Conservation (phyloP, 768 basidiomycete species). For the Suillus weaverae region DNA sequence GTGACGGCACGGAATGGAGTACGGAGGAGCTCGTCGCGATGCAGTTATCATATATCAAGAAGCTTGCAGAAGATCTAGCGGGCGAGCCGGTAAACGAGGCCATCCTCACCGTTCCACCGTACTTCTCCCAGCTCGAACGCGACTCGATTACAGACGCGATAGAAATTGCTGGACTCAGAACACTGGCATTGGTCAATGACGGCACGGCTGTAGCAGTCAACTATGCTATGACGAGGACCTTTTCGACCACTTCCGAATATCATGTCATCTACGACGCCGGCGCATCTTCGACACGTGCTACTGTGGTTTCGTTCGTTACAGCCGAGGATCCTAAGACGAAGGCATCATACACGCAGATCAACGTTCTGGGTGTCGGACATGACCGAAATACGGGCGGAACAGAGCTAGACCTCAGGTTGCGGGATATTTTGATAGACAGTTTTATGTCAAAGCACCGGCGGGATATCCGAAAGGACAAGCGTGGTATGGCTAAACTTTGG, state of each 20-base stretch:
- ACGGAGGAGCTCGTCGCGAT: slow-evolving; percentile 92
- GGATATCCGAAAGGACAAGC: slow-evolving; percentile 70
- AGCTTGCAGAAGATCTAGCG: slow-evolving; percentile 76
- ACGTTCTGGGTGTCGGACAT: slow-evolving; percentile 80
- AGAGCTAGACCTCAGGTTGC: slow-evolving; percentile 80
- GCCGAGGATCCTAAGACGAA: slow-evolving; percentile 50
- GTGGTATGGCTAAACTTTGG: slow-evolving; percentile 90
- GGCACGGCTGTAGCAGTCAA: slow-evolving; percentile 96
- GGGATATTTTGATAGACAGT: slow-evolving; percentile 73
- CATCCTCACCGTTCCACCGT: slow-evolving; percentile 87
- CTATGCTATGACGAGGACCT: slow-evolving; percentile 94
- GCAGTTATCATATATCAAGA: slow-evolving; percentile 89
- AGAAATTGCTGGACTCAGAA: slow-evolving; percentile 84
- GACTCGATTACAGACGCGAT: slow-evolving; percentile 91
- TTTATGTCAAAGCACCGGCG: slow-evolving; percentile 73
- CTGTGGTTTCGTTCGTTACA: slow-evolving; percentile 65
- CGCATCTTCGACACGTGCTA: slow-evolving; percentile 77
- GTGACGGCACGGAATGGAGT: slow-evolving; percentile 70
- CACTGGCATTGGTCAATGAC: slow-evolving; percentile 86
- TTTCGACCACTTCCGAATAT: slow-evolving; percentile 68
- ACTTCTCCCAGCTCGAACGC: slow-evolving; percentile 87
- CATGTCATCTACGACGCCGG: slow-evolving; percentile 96
- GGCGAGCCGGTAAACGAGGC: slow-evolving; percentile 81
- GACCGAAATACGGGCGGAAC: slow-evolving; percentile 76
- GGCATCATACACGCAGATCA: slow-evolving; percentile 63